Evolutionary conservation across 306 rosid genomes (phyloP).

Genomic region (Cicer pinnatifidum): DNA sequence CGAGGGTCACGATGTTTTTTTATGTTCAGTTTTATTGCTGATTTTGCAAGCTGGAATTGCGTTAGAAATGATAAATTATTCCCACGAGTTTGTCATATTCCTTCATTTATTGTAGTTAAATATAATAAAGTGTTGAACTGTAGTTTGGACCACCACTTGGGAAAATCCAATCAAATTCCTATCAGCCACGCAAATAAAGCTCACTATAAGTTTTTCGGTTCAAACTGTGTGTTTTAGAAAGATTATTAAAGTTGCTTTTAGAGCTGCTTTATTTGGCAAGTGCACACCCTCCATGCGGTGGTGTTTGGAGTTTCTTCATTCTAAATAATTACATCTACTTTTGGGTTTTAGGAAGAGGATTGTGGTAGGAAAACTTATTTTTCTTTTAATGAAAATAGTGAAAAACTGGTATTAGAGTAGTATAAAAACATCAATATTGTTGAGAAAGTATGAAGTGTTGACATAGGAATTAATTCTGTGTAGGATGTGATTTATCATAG

Average conservation of each 20-base stretch:
- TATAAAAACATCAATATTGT: too few relatives aligned
- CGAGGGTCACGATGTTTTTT: not conserved
- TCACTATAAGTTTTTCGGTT: not conserved
- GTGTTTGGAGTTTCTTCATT: not conserved
- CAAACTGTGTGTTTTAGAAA: not conserved
- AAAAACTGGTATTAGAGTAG: too few relatives aligned
- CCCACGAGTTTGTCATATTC: not conserved
- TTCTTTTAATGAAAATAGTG: too few relatives aligned
- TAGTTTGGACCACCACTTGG: conserved; percentile 9
- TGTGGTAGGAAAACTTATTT: too few relatives aligned
- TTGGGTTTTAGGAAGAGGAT: too few relatives aligned
- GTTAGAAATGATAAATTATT: not conserved
- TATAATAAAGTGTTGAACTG: not conserved
- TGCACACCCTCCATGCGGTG: conserved; percentile 3
- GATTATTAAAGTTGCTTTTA: not conserved
- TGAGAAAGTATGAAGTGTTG: too few relatives aligned
- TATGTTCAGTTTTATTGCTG: not conserved
- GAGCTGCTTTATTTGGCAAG: conserved; percentile 2
- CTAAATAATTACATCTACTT: too few relatives aligned
- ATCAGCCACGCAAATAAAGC: not conserved
- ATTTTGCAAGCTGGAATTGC: conserved; percentile 30
- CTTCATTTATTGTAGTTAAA: not conserved
- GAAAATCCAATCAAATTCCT: not conserved
- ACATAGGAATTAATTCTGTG: not conserved
- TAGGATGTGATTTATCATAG: not conserved